A percentile compares a stretch with the other conserved stretches of the same genome.
These are phyloP conservation scores for Scorias spongiosa DNA, from an alignment of 2,329 filamentous ascomycete genomes.

Conservation along the genomic window DNA sequence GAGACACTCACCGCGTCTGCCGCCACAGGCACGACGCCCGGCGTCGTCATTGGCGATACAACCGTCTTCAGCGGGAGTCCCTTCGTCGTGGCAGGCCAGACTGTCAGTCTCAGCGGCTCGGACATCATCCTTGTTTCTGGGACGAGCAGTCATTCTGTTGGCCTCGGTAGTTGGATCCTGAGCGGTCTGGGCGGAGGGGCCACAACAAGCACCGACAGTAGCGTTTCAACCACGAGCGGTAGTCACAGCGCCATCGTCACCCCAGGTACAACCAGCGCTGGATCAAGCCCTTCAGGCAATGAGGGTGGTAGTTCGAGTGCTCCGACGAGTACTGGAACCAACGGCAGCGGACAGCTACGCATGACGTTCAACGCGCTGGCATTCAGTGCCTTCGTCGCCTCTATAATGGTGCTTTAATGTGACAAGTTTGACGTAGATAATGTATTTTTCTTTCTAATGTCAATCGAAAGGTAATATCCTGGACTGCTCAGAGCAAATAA, in stretches of 20 bases:
- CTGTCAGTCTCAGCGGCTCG: neutral
- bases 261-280: neutral
- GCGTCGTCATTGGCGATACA: constrained; percentile 1
- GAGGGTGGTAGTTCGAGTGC: neutral
- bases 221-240: neutral
- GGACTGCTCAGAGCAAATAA: no score
- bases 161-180: neutral
- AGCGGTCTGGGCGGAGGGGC: neutral
- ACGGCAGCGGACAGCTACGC: neutral
- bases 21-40: neutral
- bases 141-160: neutral
- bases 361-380: neutral
- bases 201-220: neutral
- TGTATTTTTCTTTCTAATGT: no score
- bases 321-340: neutral
- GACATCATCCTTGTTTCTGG: neutral
- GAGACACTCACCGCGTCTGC: constrained; percentile 1
- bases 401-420: no score
- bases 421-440: no score
- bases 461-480: no score
- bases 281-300: neutral
- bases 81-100: neutral
- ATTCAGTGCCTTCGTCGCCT: neutral
- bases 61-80: constrained; percentile 1
- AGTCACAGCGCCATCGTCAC: neutral